These are phyloP conservation scores for Arthrinium puccinioides DNA, from an alignment of 2,329 filamentous ascomycete species.

Conservation along the genomic window DNA sequence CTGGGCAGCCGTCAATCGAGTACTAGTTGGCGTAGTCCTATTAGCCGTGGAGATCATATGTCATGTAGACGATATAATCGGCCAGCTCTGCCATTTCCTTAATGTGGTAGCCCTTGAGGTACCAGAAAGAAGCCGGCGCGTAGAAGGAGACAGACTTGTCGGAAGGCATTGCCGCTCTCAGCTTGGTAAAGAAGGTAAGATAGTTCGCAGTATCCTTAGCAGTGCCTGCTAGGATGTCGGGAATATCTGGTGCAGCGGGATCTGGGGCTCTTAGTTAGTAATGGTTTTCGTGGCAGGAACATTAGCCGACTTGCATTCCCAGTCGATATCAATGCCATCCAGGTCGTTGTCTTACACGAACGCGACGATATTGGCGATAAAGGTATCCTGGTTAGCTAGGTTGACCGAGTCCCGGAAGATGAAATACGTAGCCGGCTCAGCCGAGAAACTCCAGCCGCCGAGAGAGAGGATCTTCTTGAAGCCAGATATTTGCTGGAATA, in stretches of 20 bases:
- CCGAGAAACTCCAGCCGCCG: slow-evolving; percentile 33
- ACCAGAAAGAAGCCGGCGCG: slow-evolving; percentile 31
- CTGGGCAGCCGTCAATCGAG: slow-evolving; percentile 18
- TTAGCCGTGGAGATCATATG: slow-evolving; percentile 25
- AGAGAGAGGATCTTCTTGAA: slow-evolving; percentile 27
- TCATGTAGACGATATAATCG: slow-evolving; percentile 29
- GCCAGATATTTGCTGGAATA: slow-evolving; percentile 15
- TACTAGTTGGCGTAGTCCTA: slow-evolving; percentile 18
- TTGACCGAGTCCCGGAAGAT: slow-evolving; percentile 24
- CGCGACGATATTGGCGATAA: slow-evolving; percentile 5
- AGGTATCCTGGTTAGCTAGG: slow-evolving; percentile 18
- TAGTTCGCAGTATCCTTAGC: slow-evolving; percentile 8
- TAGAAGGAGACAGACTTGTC: slow-evolving; percentile 27
- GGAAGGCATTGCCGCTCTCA: slow-evolving; percentile 6
- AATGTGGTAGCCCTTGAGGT: slow-evolving; percentile 28
- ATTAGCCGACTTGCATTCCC: too few relatives aligned
- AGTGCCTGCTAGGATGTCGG: slow-evolving; percentile 2
- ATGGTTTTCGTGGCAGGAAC: too few relatives aligned
- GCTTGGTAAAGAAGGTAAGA: slow-evolving; percentile 7
- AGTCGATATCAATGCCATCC: slow-evolving; percentile 11
- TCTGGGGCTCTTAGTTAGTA: slow-evolving; percentile 13
- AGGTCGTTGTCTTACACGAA: slow-evolving; percentile 9
- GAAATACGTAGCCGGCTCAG: slow-evolving; percentile 18
- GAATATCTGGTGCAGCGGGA: slow-evolving; percentile 17
- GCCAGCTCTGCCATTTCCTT: slow-evolving; percentile 18